A percentile compares a stretch with the other conserved stretches of the same genome.
Evolutionary conservation across 2,329 filamentous ascomycete genomes (phyloP).

Genomic region (Colletotrichum neosansevieriae): DNA sequence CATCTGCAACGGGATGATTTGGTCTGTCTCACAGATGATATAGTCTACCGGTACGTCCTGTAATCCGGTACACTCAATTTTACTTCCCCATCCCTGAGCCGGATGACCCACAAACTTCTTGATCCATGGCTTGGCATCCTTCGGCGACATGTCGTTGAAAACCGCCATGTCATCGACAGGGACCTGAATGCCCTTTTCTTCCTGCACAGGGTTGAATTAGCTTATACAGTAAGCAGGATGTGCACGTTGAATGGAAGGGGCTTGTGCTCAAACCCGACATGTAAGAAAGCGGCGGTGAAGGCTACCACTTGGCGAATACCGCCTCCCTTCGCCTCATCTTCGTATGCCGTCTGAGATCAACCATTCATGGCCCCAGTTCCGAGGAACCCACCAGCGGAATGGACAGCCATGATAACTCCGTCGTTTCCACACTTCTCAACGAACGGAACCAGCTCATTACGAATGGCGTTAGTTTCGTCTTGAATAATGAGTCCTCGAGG

Average conservation of each 20-base stretch:
- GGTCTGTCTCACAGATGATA: not conserved
- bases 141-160: slow-evolving; percentile 5
- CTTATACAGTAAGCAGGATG: not conserved
- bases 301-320: not conserved
- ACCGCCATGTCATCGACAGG: not conserved
- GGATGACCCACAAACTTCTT: not conserved
- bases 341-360: not conserved
- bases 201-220: not conserved
- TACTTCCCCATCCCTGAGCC: not conserved
- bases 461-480: not conserved
- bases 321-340: not conserved
- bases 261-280: not conserved
- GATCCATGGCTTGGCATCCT: not conserved
- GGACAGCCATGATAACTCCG: not conserved
- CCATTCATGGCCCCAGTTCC: slow-evolving; percentile 1
- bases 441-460: not conserved
- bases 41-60: not conserved
- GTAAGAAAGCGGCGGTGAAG: not conserved
- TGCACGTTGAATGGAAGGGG: not conserved
- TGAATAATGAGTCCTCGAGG: not conserved
- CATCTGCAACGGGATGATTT: not conserved
- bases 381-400: not conserved
- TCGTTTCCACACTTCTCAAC: slow-evolving; percentile 3
- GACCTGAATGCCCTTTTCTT: not conserved
- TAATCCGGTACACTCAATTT: not conserved